These are phyloP conservation scores for Aspergillus sp. DNA, from an alignment of 2,329 filamentous ascomycete species.

Conservation along the genomic window DNA sequence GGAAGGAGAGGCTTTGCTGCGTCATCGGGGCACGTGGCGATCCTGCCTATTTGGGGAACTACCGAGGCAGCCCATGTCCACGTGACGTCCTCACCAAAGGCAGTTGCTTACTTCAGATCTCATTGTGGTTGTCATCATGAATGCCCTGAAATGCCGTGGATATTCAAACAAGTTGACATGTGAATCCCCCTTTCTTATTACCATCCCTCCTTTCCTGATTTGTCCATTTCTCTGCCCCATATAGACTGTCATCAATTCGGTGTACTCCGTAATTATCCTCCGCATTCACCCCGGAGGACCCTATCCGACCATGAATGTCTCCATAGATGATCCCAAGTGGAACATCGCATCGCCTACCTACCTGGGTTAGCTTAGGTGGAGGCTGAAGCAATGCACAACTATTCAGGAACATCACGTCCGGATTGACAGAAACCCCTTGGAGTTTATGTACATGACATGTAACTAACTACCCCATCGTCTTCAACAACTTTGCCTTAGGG, in stretches of 20 bases:
- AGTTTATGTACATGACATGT: not conserved
- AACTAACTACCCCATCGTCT: not conserved
- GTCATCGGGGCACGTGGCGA: constrained; percentile 11
- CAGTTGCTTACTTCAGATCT: not conserved
- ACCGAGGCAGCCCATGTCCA: constrained; percentile 15
- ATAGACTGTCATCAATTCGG: not conserved
- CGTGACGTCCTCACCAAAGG: constrained; percentile 7
- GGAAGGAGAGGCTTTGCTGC: constrained; percentile 1
- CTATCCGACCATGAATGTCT: not conserved
- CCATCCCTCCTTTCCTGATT: not conserved
- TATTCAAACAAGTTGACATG: too few relatives aligned
- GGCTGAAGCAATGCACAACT: not conserved
- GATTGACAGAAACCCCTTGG: not conserved
- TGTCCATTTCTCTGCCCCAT: not conserved
- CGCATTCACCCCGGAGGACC: too few relatives aligned
- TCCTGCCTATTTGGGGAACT: constrained; percentile 12
- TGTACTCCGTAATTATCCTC: too few relatives aligned
- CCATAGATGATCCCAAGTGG: not conserved
- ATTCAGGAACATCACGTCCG: not conserved
- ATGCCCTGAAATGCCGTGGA: too few relatives aligned
- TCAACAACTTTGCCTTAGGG: too few relatives aligned
- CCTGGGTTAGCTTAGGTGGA: not conserved
- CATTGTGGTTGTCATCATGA: too few relatives aligned
- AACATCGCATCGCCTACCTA: not conserved
- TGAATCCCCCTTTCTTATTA: not conserved